phyloP scores from a whole-genome alignment of 2,329 filamentous ascomycete genomes.

The Chalara sp. region DNA sequence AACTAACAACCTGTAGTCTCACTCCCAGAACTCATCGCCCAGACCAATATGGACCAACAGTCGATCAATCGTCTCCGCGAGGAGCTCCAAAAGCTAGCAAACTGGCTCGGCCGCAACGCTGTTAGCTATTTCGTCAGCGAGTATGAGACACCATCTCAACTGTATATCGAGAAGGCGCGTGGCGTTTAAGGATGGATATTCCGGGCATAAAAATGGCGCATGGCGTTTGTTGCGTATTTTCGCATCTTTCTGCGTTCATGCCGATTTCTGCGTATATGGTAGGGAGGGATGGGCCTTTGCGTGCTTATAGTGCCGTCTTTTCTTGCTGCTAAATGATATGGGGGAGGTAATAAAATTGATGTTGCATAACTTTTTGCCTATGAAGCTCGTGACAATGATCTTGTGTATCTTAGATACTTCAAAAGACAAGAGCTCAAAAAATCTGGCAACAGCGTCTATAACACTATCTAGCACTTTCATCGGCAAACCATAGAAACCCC shows the following conservation, averaged over 20 bases:
- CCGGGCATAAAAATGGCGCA: conserved; percentile 14
- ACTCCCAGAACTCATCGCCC: conserved; percentile 86
- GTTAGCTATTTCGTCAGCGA: conserved; percentile 70
- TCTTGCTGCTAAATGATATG: no score
- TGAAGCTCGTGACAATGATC: no score
- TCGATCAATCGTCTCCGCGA: conserved; percentile 83
- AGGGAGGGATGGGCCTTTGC: neutral
- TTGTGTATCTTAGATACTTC: no score
- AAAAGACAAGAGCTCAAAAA: no score
- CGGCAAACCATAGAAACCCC: no score
- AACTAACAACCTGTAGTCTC: conserved; percentile 51
- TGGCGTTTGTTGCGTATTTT: conserved; percentile 12
- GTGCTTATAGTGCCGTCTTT: neutral
- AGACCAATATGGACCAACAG: conserved; percentile 96
- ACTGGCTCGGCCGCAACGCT: conserved; percentile 69
- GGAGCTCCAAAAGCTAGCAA: conserved; percentile 78
- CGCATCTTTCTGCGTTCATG: no score
- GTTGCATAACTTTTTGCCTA: no score
- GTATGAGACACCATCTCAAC: conserved; percentile 66
- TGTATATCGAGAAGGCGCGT: conserved; percentile 63
- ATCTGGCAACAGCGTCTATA: no score
- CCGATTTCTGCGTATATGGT: neutral
- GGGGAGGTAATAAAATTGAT: no score
- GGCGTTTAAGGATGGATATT: conserved; percentile 6
- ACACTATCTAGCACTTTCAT: no score